Conservation (phyloP, 1,284 basidiomycete genomes). For the Leccinum proximum region DNA sequence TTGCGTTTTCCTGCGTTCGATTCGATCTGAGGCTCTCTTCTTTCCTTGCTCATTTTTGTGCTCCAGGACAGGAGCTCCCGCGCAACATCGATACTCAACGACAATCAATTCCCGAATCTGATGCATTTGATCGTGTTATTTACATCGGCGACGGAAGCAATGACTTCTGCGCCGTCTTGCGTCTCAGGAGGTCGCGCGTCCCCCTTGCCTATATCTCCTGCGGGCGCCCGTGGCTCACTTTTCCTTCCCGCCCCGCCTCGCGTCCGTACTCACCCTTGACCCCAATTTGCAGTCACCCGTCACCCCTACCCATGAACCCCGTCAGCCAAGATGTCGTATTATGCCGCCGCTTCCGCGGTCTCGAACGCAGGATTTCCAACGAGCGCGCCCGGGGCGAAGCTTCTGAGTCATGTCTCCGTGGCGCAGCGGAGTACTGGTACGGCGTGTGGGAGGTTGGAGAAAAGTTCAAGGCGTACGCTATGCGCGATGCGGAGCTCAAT, state of each 20-base stretch:
- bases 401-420: conserved; percentile 54
- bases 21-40: not conserved
- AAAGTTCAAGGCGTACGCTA: not conserved
- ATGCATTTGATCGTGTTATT: conserved; percentile 78
- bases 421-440: conserved; percentile 79
- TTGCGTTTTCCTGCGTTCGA: too few relatives aligned
- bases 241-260: not conserved
- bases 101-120: conserved; percentile 7
- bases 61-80: conserved; percentile 81
- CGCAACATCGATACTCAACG: conserved; percentile 58
- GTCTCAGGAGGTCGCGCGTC: conserved; percentile 58
- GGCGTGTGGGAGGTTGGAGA: conserved; percentile 84
- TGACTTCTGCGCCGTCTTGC: conserved; percentile 92
- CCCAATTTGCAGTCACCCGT: not conserved
- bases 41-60: not conserved
- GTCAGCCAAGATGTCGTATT: conserved; percentile 73
- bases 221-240: not conserved
- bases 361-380: conserved; percentile 71
- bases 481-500: not conserved
- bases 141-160: conserved; percentile 97
- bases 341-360: conserved; percentile 73
- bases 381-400: conserved; percentile 47
- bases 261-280: not conserved
- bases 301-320: not conserved
- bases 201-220: not conserved